Conservation (phyloP, 2,329 filamentous ascomycete genomes). For the Simplicillium sp. region DNA sequence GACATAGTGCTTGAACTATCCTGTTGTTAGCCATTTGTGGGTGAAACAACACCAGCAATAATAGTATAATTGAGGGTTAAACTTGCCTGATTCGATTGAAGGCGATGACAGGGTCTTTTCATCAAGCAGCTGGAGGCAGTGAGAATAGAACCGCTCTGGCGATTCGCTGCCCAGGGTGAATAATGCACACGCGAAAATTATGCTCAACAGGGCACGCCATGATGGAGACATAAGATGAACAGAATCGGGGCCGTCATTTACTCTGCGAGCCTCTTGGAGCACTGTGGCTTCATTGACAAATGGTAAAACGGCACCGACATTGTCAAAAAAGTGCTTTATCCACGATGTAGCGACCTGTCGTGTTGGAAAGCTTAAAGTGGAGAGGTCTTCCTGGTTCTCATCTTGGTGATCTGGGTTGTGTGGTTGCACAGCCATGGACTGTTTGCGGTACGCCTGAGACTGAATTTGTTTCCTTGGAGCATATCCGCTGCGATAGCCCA, state of each 20-base stretch:
- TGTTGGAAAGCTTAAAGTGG: constrained; percentile 7
- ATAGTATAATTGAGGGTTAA: neutral
- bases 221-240: too few species aligned
- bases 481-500: constrained; percentile 3
- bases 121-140: constrained; percentile 14
- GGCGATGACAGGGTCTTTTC: constrained; percentile 12
- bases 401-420: too few species aligned
- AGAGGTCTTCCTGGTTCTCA: too few species aligned
- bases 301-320: constrained; percentile 16
- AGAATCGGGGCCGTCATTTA: too few species aligned
- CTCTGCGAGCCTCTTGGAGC: constrained; percentile 10
- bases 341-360: constrained; percentile 10
- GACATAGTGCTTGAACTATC: constrained; percentile 19
- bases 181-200: constrained; percentile 19
- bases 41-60: too few species aligned
- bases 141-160: constrained; percentile 17
- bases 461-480: too few species aligned
- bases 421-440: too few species aligned
- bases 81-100: neutral
- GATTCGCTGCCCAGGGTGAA: constrained; percentile 9
- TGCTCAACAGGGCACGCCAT: constrained; percentile 12
- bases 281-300: constrained; percentile 14
- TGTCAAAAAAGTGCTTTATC: constrained; percentile 17
- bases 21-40: too few species aligned
- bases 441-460: too few species aligned